A percentile compares a stretch with the other conserved stretches of the same genome.
phyloP scores from a whole-genome alignment of 495 filamentous ascomycete genomes.

The Cercophora scortea region DNA sequence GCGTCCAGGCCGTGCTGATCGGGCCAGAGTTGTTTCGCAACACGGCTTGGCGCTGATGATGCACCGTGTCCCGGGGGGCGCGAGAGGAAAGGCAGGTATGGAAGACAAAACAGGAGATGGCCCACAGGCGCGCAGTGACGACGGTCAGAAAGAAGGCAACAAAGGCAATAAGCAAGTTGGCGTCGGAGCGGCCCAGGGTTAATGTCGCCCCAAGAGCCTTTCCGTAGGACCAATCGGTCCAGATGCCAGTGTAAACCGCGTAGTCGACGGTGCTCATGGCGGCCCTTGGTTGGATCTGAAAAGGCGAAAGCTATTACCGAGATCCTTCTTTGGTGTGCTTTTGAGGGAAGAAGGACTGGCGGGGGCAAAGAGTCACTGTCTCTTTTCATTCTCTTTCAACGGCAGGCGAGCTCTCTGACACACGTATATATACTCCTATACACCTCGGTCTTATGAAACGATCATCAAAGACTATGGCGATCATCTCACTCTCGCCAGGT shows the following conservation, averaged over 20 bases:
- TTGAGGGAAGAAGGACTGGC: no score
- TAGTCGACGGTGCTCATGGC: not conserved
- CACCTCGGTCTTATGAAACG: no score
- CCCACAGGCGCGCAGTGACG: constrained; percentile 10
- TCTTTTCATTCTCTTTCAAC: no score
- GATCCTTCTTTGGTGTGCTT: no score
- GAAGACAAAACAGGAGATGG: constrained; percentile 7
- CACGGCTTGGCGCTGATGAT: constrained; percentile 14
- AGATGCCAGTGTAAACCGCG: constrained; percentile 10
- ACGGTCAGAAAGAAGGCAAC: constrained; percentile 13
- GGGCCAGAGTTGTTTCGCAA: constrained; percentile 11
- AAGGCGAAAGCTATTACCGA: no score
- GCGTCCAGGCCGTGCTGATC: not conserved
- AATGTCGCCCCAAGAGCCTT: constrained; percentile 11
- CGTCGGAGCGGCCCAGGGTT: constrained; percentile 9
- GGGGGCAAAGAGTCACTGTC: no score
- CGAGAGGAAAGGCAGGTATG: constrained; percentile 6
- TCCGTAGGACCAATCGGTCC: constrained; percentile 20
- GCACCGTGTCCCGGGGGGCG: constrained; percentile 3
- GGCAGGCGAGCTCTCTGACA: no score
- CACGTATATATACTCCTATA: no score
- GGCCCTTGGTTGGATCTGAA: not conserved
- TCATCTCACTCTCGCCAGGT: no score
- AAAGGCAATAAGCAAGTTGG: constrained; percentile 16
- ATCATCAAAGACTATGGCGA: no score